These are phyloP conservation scores for Pseudotulostoma volvatum DNA, from an alignment of 495 filamentous ascomycete species.

Conservation along the genomic window DNA sequence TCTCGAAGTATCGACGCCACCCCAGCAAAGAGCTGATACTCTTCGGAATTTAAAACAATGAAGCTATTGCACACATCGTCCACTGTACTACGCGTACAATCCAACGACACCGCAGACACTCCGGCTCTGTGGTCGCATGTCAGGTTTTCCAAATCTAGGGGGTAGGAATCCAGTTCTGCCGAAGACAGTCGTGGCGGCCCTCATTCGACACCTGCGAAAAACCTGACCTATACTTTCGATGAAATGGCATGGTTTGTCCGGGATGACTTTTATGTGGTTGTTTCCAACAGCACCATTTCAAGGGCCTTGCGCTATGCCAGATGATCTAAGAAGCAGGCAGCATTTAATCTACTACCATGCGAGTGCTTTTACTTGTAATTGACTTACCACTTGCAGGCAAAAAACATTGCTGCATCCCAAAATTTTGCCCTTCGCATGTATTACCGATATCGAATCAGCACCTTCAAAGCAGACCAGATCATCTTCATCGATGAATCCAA, in stretches of 20 bases:
- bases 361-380: too few species aligned
- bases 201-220: too few species aligned
- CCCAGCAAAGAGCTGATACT: neutral
- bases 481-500: slow-evolving; percentile 23
- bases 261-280: slow-evolving; percentile 6
- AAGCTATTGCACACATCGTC: neutral
- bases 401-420: neutral
- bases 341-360: too few species aligned
- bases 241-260: slow-evolving; percentile 9
- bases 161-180: too few species aligned
- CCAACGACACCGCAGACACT: neutral
- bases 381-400: neutral
- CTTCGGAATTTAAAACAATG: neutral
- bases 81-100: neutral
- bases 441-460: too few species aligned
- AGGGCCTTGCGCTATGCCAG: neutral
- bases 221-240: slow-evolving; percentile 4
- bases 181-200: too few species aligned
- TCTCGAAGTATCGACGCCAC: neutral
- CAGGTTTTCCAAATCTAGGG: slow-evolving; percentile 4
- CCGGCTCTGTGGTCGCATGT: neutral
- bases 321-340: slow-evolving; percentile 1
- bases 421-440: neutral
- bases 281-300: neutral
- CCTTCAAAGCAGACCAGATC: slow-evolving; percentile 12